Evolutionary conservation across 2,329 filamentous ascomycete genomes (phyloP).

Genomic region (Aureobasidium sp.): DNA sequence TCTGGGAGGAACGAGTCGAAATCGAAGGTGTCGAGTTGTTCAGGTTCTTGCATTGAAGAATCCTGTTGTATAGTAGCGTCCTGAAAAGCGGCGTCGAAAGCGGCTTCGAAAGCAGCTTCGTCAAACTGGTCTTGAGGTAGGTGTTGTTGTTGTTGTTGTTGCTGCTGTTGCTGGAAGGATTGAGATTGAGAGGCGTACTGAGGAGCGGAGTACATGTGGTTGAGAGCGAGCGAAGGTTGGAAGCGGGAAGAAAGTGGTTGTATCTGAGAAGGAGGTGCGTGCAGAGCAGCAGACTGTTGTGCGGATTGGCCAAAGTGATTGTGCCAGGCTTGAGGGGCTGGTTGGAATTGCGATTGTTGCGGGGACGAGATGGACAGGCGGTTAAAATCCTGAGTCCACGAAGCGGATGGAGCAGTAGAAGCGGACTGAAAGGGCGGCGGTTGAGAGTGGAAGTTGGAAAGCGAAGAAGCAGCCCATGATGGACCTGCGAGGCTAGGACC

Average conservation of each 20-base stretch:
- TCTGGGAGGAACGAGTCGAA: conserved; percentile 5
- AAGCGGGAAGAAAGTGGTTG: conserved; percentile 15
- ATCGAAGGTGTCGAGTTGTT: conserved; percentile 10
- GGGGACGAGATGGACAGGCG: conserved; percentile 34
- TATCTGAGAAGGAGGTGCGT: conserved; percentile 14
- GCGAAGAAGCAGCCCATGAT: conserved; percentile 26
- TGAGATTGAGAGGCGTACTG: background rate
- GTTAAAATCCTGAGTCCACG: conserved; percentile 43
- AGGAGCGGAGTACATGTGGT: background rate
- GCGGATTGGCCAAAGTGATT: conserved; percentile 29
- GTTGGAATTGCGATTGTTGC: conserved; percentile 35
- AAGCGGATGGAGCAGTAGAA: conserved; percentile 12
- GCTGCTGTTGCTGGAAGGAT: conserved; percentile 20
- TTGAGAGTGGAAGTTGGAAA: conserved; percentile 20
- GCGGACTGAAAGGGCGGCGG: conserved; percentile 26
- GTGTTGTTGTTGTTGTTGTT: background rate
- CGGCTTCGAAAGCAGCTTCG: conserved; percentile 46
- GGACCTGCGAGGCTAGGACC: conserved; percentile 24
- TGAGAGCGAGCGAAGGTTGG: background rate
- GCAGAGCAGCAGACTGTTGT: background rate
- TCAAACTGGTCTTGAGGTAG: conserved; percentile 34
- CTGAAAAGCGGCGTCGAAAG: conserved; percentile 41
- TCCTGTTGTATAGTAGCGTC: conserved; percentile 21
- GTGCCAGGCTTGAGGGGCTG: conserved; percentile 29
- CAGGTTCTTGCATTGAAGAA: conserved; percentile 9